These are phyloP conservation scores for Tolypocladium ovalisporum DNA, from an alignment of 2,329 filamentous ascomycete species.

Conservation along the genomic window DNA sequence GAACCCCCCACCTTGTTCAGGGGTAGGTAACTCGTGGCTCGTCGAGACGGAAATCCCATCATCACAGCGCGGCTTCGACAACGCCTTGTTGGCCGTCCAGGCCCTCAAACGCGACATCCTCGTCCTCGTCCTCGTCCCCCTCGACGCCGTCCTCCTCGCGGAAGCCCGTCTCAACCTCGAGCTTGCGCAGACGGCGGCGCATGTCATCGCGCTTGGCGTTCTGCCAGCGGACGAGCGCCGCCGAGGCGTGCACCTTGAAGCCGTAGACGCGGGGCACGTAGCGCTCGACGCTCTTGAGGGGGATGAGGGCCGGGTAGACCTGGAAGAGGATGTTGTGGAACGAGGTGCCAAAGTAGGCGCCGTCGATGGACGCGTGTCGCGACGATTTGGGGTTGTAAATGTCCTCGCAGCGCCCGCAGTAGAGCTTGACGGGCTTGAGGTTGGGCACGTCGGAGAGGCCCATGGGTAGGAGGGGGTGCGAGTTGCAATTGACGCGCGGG, in stretches of 20 bases:
- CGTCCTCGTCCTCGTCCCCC: constrained; percentile 45
- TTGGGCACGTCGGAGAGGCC: constrained; percentile 84
- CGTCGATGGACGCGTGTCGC: constrained; percentile 88
- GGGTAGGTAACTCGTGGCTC: neutral
- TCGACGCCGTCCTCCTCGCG: constrained; percentile 54
- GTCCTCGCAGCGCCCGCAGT: constrained; percentile 95
- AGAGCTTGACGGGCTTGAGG: constrained; percentile 86
- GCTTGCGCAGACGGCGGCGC: constrained; percentile 60
- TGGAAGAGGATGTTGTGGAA: constrained; percentile 99
- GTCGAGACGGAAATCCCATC: neutral
- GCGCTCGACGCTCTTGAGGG: constrained; percentile 71
- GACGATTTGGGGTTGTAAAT: constrained; percentile 98
- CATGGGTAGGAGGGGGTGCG: constrained; percentile 88
- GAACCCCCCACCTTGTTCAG: neutral
- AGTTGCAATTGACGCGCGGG: constrained; percentile 88
- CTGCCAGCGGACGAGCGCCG: constrained; percentile 87
- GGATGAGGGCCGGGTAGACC: constrained; percentile 85
- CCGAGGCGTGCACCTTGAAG: constrained; percentile 87
- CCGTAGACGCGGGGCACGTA: constrained; percentile 90
- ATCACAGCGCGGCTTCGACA: constrained; percentile 12
- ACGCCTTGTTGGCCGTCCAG: constrained; percentile 19
- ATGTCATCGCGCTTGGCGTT: constrained; percentile 70
- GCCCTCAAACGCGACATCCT: constrained; percentile 30
- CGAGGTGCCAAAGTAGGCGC: constrained; percentile 93
- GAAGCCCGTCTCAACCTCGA: constrained; percentile 71